These are phyloP conservation scores for Ampelocalamus luodianensis DNA, from an alignment of 176 grass and related monocot genomes.

Conservation along the genomic window DNA sequence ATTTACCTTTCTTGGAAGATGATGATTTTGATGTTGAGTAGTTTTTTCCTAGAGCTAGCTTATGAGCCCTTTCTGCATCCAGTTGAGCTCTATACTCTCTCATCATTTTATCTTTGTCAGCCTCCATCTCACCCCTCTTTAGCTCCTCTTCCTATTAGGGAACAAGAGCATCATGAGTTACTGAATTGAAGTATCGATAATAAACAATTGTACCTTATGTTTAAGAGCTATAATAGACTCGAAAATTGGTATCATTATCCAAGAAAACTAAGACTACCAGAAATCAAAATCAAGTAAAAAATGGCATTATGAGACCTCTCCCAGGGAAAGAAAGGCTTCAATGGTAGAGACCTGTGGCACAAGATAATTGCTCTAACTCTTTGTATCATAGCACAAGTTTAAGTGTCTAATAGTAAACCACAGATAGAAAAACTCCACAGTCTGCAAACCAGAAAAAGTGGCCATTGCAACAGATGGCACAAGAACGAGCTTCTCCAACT, in stretches of 20 bases:
- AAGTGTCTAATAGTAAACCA: not conserved
- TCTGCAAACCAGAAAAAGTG: not conserved
- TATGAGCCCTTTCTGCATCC: slow-evolving; percentile 92
- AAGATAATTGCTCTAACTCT: not conserved
- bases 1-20: slow-evolving; percentile 76
- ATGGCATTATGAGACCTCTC: not conserved
- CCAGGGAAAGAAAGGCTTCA: not conserved
- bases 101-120: slow-evolving; percentile 99
- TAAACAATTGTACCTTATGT: not conserved
- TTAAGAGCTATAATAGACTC: not conserved
- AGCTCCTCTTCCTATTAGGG: slow-evolving; percentile 86
- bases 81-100: slow-evolving; percentile 99
- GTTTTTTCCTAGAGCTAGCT: slow-evolving; percentile 73
- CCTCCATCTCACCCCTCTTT: slow-evolving; percentile 91
- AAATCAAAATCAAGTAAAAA: slow-evolving; percentile 10
- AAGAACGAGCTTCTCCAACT: not conserved
- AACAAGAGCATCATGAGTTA: slow-evolving; percentile 28
- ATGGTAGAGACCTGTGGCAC: not conserved
- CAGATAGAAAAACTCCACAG: not conserved
- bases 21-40: slow-evolving; percentile 61
- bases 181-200: not conserved
- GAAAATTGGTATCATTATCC: not conserved
- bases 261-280: slow-evolving; percentile 4
- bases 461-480: not conserved
- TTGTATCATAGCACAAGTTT: not conserved